A percentile compares a stretch with the other conserved stretches of the same genome.
Evolutionary conservation across 371 early-diverging fungal species (phyloP).

Genomic region (Rhizopus delemar): DNA sequence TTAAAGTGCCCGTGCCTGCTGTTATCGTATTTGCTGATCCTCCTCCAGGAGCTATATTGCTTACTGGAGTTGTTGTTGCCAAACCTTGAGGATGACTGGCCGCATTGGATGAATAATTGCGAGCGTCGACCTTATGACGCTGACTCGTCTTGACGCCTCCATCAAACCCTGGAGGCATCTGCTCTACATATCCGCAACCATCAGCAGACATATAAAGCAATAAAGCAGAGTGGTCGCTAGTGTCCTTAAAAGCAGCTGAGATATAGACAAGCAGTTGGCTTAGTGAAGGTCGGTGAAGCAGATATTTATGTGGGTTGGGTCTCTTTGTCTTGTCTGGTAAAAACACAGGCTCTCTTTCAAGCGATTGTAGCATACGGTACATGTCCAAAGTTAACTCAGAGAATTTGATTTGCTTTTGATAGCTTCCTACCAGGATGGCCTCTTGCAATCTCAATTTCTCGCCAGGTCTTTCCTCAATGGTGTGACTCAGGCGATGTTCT

Average conservation of each 20-base stretch:
- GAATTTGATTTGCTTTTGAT: conserved; percentile 91
- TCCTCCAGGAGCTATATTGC: background rate
- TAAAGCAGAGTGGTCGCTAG: conserved; percentile 78
- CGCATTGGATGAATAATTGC: conserved; percentile 13
- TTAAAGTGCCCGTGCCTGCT: background rate
- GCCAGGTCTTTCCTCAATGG: conserved; percentile 51
- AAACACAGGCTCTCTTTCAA: conserved; percentile 54
- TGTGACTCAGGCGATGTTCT: conserved; percentile 62
- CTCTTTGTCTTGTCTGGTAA: conserved; percentile 34
- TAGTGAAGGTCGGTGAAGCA: conserved; percentile 86
- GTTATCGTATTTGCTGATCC: background rate
- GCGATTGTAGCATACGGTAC: conserved; percentile 90
- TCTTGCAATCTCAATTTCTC: conserved; percentile 76
- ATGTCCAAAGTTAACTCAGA: conserved; percentile 94
- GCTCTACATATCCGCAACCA: conserved; percentile 60
- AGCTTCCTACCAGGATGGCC: conserved; percentile 91
- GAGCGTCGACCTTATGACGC: conserved; percentile 28
- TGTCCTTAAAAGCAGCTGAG: conserved; percentile 90
- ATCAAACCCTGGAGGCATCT: conserved; percentile 56
- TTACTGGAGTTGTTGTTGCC: conserved; percentile 1
- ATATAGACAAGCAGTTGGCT: conserved; percentile 87
- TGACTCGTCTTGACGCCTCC: conserved; percentile 69
- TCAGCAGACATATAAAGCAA: conserved; percentile 91
- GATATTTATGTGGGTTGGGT: conserved; percentile 90
- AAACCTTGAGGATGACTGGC: background rate